phyloP scores from a whole-genome alignment of 176 grass and related monocot species.

The Triticum dicoccoides region DNA sequence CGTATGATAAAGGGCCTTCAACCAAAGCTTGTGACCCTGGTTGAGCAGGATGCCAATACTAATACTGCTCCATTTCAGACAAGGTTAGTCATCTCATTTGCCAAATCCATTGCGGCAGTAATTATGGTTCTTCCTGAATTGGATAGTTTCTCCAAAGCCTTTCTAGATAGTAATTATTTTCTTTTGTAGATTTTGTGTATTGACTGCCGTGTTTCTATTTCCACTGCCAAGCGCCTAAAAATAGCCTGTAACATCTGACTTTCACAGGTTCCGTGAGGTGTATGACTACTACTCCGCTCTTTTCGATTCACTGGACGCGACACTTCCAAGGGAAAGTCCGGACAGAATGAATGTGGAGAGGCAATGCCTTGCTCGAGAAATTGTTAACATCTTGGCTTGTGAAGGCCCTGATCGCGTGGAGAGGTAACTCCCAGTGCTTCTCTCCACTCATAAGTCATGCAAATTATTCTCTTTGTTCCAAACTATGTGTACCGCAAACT shows the following conservation, averaged over 20 bases:
- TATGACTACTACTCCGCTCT: constrained; percentile 94
- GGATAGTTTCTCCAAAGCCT: not conserved
- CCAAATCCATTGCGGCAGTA: not conserved
- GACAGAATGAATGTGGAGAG: constrained; percentile 98
- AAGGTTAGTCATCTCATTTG: constrained; percentile 50
- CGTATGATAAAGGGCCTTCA: constrained; percentile 91
- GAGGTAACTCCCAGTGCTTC: constrained; percentile 51
- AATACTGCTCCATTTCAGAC: constrained; percentile 92
- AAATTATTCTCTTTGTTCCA: no score
- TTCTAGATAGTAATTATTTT: not conserved
- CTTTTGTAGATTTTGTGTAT: not conserved
- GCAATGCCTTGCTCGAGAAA: constrained; percentile 94
- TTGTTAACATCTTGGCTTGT: constrained; percentile 92
- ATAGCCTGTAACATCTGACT: constrained; percentile 16
- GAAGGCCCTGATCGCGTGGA: constrained; percentile 98
- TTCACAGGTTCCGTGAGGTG: constrained; percentile 79
- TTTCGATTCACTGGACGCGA: constrained; percentile 91
- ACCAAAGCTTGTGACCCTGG: constrained; percentile 87
- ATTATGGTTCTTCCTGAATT: not conserved
- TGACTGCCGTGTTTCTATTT: no score
- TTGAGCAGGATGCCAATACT: constrained; percentile 95
- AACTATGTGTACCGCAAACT: not conserved
- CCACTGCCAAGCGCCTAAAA: not conserved
- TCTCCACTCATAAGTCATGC: constrained; percentile 3
- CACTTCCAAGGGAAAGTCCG: constrained; percentile 79